Conservation (phyloP, 1,284 basidiomycete genomes). For the Phellopilus nigrolimitatus region DNA sequence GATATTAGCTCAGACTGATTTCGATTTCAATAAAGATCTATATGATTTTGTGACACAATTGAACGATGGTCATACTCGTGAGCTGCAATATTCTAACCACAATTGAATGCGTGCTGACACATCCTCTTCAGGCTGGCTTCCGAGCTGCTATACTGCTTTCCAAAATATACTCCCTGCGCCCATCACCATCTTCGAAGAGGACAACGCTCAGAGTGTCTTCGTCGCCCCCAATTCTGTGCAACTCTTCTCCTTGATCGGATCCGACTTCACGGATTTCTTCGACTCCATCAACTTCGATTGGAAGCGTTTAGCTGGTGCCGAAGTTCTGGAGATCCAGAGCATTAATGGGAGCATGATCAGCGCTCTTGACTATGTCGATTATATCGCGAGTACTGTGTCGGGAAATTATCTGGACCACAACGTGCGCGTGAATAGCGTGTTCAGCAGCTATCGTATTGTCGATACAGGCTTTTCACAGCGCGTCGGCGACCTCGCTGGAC, state of each 20-base stretch:
- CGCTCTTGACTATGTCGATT: conserved; percentile 51
- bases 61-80: conserved; percentile 64
- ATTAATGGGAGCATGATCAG: conserved; percentile 29
- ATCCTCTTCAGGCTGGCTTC: conserved; percentile 45
- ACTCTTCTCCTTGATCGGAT: conserved; percentile 42
- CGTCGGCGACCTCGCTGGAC: conserved; percentile 56
- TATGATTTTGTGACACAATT: conserved; percentile 52
- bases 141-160: conserved; percentile 51
- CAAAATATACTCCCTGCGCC: conserved; percentile 59
- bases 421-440: conserved; percentile 59
- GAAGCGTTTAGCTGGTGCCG: conserved; percentile 55
- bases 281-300: conserved; percentile 50
- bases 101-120: not conserved
- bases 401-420: conserved; percentile 62
- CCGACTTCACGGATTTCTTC: conserved; percentile 45
- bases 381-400: conserved; percentile 50
- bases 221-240: conserved; percentile 53
- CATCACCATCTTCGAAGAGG: conserved; percentile 47
- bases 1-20: conserved; percentile 41
- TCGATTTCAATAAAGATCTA: conserved; percentile 57
- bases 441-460: conserved; percentile 53
- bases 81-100: conserved; percentile 21
- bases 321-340: conserved; percentile 51
- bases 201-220: conserved; percentile 50
- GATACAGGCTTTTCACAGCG: conserved; percentile 47